Percentiles rank a stretch among this genome's conserved stretches.
Conservation (phyloP, 2,329 filamentous ascomycete genomes). For the Parasarocladium wereldwijsianum region DNA sequence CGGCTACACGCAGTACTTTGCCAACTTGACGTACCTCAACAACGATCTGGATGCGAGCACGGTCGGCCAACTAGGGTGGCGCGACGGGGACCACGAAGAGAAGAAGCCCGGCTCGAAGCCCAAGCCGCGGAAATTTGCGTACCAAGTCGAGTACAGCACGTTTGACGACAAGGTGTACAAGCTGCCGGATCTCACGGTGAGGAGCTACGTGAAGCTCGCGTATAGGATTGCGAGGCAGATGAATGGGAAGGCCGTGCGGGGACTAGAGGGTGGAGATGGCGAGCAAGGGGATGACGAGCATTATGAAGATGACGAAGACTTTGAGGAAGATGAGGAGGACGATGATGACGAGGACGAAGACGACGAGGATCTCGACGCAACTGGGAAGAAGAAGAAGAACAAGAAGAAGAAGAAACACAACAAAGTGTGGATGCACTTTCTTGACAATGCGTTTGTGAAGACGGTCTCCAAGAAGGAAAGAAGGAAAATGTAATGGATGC, state of each 20-base stretch:
- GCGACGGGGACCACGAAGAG: constrained; percentile 46
- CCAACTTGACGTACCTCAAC: constrained; percentile 85
- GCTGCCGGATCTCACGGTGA: constrained; percentile 70
- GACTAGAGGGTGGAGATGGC: constrained; percentile 9
- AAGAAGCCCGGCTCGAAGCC: constrained; percentile 38
- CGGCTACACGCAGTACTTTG: constrained; percentile 81
- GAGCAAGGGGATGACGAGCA: constrained; percentile 13
- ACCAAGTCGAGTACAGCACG: constrained; percentile 77
- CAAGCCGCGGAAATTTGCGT: constrained; percentile 51
- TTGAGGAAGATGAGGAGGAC: constrained; percentile 13
- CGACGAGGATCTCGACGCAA: constrained; percentile 13
- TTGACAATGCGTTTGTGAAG: constrained; percentile 65
- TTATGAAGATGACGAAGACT: constrained; percentile 13
- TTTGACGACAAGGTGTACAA: constrained; percentile 60
- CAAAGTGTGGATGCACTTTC: constrained; percentile 64
- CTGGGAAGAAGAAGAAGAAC: constrained; percentile 19
- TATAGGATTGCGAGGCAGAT: constrained; percentile 48
- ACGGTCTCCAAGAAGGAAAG: constrained; percentile 55
- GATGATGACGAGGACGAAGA: constrained; percentile 14
- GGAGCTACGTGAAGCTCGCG: constrained; percentile 66
- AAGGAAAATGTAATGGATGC: constrained; percentile 24
- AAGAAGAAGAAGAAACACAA: constrained; percentile 38
- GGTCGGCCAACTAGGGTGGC: constrained; percentile 34
- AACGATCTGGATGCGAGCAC: constrained; percentile 39
- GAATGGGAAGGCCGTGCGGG: constrained; percentile 10